Percentiles rank a stretch among this genome's conserved stretches.
Evolutionary conservation across 345 rosid species (phyloP).

Genomic region (Lumnitzera littorea): DNA sequence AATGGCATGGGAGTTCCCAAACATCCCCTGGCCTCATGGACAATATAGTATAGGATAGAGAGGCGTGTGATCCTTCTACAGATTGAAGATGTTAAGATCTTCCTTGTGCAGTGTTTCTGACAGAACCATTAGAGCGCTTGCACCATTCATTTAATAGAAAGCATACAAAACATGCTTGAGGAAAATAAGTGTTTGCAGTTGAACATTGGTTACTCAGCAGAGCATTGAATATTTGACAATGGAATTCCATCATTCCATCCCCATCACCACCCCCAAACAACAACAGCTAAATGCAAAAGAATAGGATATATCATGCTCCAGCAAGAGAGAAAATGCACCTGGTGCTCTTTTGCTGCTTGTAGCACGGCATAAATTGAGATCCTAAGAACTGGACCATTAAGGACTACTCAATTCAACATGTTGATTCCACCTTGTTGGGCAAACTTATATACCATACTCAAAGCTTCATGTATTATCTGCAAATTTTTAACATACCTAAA

Average conservation of each 20-base stretch:
- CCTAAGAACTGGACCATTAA: conserved; percentile 55
- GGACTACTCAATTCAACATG: conserved; percentile 42
- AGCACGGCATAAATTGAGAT: conserved; percentile 77
- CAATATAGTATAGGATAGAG: conserved; percentile 61
- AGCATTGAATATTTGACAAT: conserved; percentile 40
- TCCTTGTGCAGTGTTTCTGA: conserved; percentile 57
- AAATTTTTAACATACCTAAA: conserved; percentile 39
- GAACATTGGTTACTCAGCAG: conserved; percentile 53
- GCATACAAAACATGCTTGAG: conserved; percentile 73
- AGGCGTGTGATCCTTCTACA: conserved; percentile 96
- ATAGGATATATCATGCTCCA: conserved; percentile 48
- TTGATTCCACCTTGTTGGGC: conserved; percentile 57
- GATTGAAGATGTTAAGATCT: conserved; percentile 80
- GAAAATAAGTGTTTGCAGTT: conserved; percentile 78
- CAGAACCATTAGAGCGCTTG: conserved; percentile 60
- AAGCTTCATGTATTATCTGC: no score
- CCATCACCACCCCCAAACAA: conserved; percentile 9
- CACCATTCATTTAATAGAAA: conserved; percentile 86
- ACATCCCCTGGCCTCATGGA: conserved; percentile 95
- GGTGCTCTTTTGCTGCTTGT: conserved; percentile 62
- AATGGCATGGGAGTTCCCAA: conserved; percentile 69
- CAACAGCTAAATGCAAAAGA: conserved; percentile 45
- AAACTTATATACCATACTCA: conserved; percentile 34
- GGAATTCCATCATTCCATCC: conserved; percentile 71
- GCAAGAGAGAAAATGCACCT: conserved; percentile 50